Conservation (phyloP, 2,329 filamentous ascomycete species). For the Trichothecium roseum region DNA sequence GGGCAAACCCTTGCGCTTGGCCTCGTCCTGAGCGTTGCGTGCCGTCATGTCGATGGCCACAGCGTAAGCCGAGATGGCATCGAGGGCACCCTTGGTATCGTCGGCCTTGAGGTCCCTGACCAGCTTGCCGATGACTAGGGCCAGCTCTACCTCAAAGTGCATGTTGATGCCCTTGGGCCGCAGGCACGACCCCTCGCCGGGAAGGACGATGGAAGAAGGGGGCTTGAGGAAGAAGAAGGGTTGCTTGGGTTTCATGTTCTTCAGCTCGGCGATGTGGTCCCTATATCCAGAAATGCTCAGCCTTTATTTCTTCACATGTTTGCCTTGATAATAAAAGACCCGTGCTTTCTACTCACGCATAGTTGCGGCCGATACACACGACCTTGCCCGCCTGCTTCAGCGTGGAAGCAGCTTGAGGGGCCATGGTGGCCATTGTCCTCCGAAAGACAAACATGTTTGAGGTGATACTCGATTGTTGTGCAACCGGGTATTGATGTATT, state of each 20-base stretch:
- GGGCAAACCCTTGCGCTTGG: constrained; percentile 87
- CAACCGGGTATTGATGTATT: too few species aligned
- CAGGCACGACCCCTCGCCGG: constrained; percentile 68
- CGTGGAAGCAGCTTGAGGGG: constrained; percentile 32
- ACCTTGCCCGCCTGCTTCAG: constrained; percentile 58
- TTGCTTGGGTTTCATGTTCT: constrained; percentile 78
- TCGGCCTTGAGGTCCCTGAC: constrained; percentile 64
- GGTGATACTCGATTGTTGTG: too few species aligned
- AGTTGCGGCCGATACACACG: constrained; percentile 92
- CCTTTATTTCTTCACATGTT: too few species aligned
- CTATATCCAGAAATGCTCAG: too few species aligned
- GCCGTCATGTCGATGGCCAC: constrained; percentile 96
- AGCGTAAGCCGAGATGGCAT: constrained; percentile 78
- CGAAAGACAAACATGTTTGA: constrained; percentile 24
- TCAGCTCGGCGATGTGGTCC: constrained; percentile 88
- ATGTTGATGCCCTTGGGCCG: constrained; percentile 73
- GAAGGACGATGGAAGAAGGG: constrained; percentile 71
- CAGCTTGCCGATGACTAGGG: constrained; percentile 74
- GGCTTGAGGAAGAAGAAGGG: constrained; percentile 99
- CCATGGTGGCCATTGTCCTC: constrained; percentile 26
- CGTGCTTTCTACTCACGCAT: constrained; percentile 85
- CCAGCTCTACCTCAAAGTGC: constrained; percentile 94
- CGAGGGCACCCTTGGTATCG: constrained; percentile 67
- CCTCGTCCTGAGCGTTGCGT: constrained; percentile 89
- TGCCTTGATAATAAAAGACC: too few species aligned